Evolutionary conservation across 257 asterid genomes (phyloP), one percentile per base, ranked within the genome.

Genomic region (Rubia yunnanensis): DNA sequence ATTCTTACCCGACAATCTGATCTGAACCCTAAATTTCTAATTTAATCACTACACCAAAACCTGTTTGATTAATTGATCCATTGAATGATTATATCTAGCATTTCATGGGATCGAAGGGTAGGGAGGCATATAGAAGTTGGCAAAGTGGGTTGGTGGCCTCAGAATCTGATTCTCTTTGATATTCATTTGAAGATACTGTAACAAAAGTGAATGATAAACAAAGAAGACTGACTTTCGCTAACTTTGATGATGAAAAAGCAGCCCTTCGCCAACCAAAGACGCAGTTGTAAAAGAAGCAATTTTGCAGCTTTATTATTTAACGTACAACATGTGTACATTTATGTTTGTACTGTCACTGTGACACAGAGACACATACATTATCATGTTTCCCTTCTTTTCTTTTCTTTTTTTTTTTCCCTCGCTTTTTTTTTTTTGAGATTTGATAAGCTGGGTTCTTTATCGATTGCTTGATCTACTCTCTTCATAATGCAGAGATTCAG

Each of bases 81-180:
- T 0, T 39, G 18, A 1, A 7, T 17, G 54, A 11, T n/a, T 2
- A 41, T 41, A 41, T 41, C 6, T 41, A 41, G 6, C 7, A 54
- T 10, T 10, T 55, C 28, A 30, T 68, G 35, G 35, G 48, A 48
- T 27, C 24, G 27, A 44, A 44, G 59, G 22, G 28, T 1, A 22
- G 8, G 27, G 28, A 50, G 27, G n/a, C 39, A 26, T 2, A 24
- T 27, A 32, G 17, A 18, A 5, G 68, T 39, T 48, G 41, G 13
- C 24, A 58, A 8, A 58, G 70, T 26, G 44, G 32, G 20, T 56
- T 71, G 74, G 77, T 76, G 80, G 76, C 61, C 70, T 63, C 66
- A 63, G 80, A 76, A 76, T 76, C 80, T 71, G 63, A 76, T 71
- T 76, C 80, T 62, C 71, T 57, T n/a, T n/a, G n/a, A n/a, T n/a